Evolutionary conservation across 1,284 basidiomycete species (phyloP).

Genomic region (Boletus calvinii): DNA sequence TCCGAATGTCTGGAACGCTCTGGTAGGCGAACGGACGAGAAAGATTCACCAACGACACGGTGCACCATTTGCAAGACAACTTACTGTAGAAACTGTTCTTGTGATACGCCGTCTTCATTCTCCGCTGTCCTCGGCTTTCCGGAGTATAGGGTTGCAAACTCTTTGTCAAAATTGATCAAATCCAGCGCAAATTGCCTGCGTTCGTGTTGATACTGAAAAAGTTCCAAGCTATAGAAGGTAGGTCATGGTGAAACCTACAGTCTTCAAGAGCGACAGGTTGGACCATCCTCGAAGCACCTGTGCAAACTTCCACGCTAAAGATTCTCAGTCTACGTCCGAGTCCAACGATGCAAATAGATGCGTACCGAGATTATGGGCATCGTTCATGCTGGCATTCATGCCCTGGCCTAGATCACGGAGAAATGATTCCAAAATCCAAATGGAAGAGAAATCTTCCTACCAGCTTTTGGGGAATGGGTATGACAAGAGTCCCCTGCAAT

Average conservation of each 20-base stretch:
- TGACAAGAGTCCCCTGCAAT: slow-evolving; percentile 81
- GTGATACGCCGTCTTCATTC: neutral
- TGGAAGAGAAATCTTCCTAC: slow-evolving; percentile 28
- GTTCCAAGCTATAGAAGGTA: neutral
- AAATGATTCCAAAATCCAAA: neutral
- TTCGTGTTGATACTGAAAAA: slow-evolving; percentile 53
- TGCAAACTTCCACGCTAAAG: slow-evolving; percentile 68
- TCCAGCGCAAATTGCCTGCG: slow-evolving; percentile 5
- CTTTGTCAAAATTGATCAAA: slow-evolving; percentile 6
- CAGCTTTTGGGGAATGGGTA: slow-evolving; percentile 78
- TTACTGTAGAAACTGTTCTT: neutral
- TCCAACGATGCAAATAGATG: slow-evolving; percentile 17
- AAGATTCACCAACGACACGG: neutral
- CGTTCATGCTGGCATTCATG: slow-evolving; percentile 80
- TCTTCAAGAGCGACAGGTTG: slow-evolving; percentile 62
- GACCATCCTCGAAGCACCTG: slow-evolving; percentile 75
- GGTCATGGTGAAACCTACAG: slow-evolving; percentile 46
- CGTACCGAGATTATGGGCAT: slow-evolving; percentile 71
- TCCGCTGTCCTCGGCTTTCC: neutral
- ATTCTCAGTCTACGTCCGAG: neutral
- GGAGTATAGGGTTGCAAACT: neutral
- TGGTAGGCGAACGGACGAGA: neutral
- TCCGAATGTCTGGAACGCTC: neutral
- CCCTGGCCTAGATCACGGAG: slow-evolving; percentile 44
- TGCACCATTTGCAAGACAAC: neutral